Evolutionary conservation across 192 early-diverging fungal species (phyloP), one percentile per base, ranked within the genome.

Genomic region (Thamnidium elegans): DNA sequence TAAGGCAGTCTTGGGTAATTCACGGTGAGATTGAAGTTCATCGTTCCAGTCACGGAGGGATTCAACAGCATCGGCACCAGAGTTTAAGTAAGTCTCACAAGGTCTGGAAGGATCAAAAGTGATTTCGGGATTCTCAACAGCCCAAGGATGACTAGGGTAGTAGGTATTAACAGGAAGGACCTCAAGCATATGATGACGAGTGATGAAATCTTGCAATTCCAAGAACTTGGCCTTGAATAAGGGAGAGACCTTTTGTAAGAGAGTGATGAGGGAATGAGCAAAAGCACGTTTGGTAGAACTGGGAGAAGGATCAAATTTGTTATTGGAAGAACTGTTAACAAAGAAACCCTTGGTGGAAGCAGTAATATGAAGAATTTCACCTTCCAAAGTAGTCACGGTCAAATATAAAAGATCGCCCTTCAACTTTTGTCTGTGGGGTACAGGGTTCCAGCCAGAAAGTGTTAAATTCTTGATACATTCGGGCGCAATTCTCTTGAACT

Each of bases 21-120:
- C 93, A 36, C 92, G 86, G 36, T 91, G 89, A 13, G 86, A 83
- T 78, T 96, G 94, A 26, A 96, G 71, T 72, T 99, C 95, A 63
- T 99, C 96, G 75, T 99, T 98, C 95, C 95, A 99, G 69, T 98
- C 96, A 53, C 93, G 90, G 55, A 90, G 59, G 31, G 85, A 79
- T 30, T 85, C 86, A 4, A 90, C 82, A 32, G 82, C 78, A 52
- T 86, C 84, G 15, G 76, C 68, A 17, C 87, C 84, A 52, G 79
- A 81, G 60, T 79, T 76, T 8, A 93, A 71, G 39, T 84, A 74
- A 14, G 78, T 66, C 66, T 91, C 90, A 34, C 90, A 68, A 19
- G 81, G 80, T 34, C 91, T 87, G 32, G 82, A 75, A 19, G 80
- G 61, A 66, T 93, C 91, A 45, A 81, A 79, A 11, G 75, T 77